phyloP scores from a whole-genome alignment of 2,329 filamentous ascomycete genomes.

The Penicillium sp. region DNA sequence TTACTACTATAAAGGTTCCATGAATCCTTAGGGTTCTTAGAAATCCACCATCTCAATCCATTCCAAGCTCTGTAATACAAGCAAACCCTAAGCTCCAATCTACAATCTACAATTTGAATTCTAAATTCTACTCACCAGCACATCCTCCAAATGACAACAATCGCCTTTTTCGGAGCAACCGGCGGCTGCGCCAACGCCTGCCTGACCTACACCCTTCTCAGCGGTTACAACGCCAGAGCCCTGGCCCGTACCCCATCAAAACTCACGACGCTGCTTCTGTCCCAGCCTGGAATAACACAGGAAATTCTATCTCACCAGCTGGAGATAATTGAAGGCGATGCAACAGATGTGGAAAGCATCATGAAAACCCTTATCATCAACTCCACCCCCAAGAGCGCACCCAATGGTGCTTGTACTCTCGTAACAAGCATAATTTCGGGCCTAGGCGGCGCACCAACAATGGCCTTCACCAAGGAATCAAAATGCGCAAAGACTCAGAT shows the following conservation, averaged over 20 bases:
- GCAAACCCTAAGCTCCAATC: background rate
- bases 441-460: slow-evolving; percentile 41
- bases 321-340: slow-evolving; percentile 50
- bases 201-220: slow-evolving; percentile 46
- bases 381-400: slow-evolving; percentile 11
- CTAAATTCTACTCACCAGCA: background rate
- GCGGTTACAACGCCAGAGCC: slow-evolving; percentile 47
- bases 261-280: slow-evolving; percentile 44
- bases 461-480: slow-evolving; percentile 18
- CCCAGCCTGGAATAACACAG: slow-evolving; percentile 40
- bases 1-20: background rate
- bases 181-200: slow-evolving; percentile 49
- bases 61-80: background rate
- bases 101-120: background rate
- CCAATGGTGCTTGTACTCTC: slow-evolving; percentile 17
- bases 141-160: slow-evolving; percentile 26
- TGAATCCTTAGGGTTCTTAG: background rate
- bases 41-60: background rate
- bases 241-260: slow-evolving; percentile 53
- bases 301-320: slow-evolving; percentile 42
- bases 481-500: slow-evolving; percentile 4
- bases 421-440: slow-evolving; percentile 51
- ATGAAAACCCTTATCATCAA: slow-evolving; percentile 34
- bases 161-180: slow-evolving; percentile 56
- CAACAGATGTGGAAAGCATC: slow-evolving; percentile 44